A percentile compares a stretch with the other conserved stretches of the same genome.
phyloP scores from a whole-genome alignment of 306 rosid species.

The Potentilla sterilis region DNA sequence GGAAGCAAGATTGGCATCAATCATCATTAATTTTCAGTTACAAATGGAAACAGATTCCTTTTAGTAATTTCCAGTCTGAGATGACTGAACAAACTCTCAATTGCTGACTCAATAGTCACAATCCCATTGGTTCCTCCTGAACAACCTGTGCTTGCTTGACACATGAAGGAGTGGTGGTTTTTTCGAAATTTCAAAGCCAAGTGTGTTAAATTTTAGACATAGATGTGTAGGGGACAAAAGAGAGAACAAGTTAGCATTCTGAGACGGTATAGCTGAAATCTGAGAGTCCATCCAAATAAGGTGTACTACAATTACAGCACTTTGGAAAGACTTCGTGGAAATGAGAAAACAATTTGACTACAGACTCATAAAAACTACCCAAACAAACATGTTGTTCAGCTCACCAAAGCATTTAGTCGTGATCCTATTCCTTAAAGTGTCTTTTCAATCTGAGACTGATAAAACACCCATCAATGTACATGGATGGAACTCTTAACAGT shows the following conservation, averaged over 20 bases:
- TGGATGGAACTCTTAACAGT: no score
- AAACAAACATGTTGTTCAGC: no score
- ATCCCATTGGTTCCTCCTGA: neutral
- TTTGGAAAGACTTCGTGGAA: no score
- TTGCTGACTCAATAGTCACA: neutral
- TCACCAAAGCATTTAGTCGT: no score
- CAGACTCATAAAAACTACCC: no score
- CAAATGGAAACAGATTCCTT: neutral
- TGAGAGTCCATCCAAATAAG: no score
- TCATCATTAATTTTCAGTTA: neutral
- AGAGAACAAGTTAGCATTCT: neutral
- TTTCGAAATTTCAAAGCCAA: neutral
- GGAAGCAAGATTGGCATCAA: neutral
- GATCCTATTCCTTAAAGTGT: no score
- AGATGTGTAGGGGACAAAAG: neutral
- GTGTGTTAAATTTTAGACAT: neutral
- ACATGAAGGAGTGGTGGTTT: neutral
- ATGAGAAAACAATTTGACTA: no score
- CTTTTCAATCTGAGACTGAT: no score
- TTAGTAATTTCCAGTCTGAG: neutral
- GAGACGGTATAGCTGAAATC: neutral
- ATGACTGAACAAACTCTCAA: neutral
- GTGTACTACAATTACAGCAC: no score
- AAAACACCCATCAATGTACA: no score
- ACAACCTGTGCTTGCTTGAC: neutral